These are phyloP conservation scores for Cystoisospora suis DNA, from an alignment of 169 alveolate genomes.

Conservation along the genomic window DNA sequence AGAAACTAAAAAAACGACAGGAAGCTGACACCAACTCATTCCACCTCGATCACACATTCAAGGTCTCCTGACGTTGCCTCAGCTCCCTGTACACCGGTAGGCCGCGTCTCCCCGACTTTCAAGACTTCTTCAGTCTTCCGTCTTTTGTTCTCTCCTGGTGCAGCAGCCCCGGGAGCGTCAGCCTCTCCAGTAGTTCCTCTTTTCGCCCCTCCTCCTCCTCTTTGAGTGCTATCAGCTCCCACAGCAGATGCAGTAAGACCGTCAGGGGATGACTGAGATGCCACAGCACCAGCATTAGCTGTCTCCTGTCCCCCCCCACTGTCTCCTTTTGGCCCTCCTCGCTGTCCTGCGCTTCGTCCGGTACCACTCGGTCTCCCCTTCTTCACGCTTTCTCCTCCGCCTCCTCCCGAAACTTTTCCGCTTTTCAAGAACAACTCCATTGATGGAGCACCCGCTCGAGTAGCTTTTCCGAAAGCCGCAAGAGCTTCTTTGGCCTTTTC, in stretches of 20 bases:
- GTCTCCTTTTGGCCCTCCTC: slow-evolving; percentile 35
- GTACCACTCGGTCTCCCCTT: not conserved
- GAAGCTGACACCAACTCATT: too few relatives aligned
- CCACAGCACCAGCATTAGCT: not conserved
- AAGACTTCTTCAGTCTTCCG: not conserved
- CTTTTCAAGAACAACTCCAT: slow-evolving; percentile 6
- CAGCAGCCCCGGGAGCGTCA: slow-evolving; percentile 28
- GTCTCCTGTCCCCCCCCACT: slow-evolving; percentile 37
- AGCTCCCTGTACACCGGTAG: not conserved
- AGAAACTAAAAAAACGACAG: too few relatives aligned
- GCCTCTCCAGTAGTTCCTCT: slow-evolving; percentile 28
- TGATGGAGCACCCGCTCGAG: slow-evolving; percentile 38
- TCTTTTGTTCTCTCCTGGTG: slow-evolving; percentile 15
- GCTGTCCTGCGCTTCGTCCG: slow-evolving; percentile 22
- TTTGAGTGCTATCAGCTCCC: slow-evolving; percentile 21
- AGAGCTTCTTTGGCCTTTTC: slow-evolving; percentile 51
- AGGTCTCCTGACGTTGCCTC: not conserved
- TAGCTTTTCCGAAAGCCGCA: slow-evolving; percentile 42
- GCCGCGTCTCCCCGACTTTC: not conserved
- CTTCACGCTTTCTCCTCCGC: not conserved
- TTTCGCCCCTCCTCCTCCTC: slow-evolving; percentile 40
- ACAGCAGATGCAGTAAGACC: slow-evolving; percentile 1
- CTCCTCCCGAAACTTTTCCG: not conserved
- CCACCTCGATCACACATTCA: not conserved
- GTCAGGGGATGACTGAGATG: not conserved